Evolutionary conservation across 164 flowering plant genomes (phyloP).

Genomic region (Protea cynaroides): DNA sequence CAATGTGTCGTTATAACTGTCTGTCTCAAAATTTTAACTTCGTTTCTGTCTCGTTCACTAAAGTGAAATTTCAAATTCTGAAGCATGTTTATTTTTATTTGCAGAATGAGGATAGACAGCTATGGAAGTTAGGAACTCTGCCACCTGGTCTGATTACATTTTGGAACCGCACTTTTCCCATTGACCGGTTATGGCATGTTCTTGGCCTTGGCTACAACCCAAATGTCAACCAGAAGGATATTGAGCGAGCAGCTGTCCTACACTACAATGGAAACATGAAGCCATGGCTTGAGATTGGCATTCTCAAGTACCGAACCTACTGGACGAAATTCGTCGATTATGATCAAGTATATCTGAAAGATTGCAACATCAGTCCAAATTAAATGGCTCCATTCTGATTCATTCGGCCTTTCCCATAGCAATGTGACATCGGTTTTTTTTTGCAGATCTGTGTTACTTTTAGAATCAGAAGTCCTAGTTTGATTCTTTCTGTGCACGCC

Average conservation of each 20-base stretch:
- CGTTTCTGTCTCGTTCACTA: not conserved
- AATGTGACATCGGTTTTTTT: not conserved
- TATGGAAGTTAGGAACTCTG: conserved; percentile 34
- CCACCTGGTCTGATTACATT: conserved; percentile 31
- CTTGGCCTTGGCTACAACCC: conserved; percentile 41
- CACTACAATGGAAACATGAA: conserved; percentile 40
- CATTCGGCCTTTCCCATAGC: not conserved
- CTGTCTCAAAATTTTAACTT: not conserved
- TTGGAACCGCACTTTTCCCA: conserved; percentile 25
- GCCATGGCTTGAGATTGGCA: conserved; percentile 37
- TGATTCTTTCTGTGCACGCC: conserved; percentile 10
- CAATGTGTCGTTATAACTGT: not conserved
- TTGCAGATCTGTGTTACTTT: not conserved
- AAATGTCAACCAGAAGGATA: conserved; percentile 25
- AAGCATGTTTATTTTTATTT: not conserved
- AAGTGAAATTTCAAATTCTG: not conserved
- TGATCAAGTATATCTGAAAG: conserved; percentile 25
- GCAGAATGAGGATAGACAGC: conserved; percentile 31
- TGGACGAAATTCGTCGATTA: conserved; percentile 27
- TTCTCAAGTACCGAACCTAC: conserved; percentile 26
- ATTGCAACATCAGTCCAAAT: conserved; percentile 30
- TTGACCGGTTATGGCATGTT: conserved; percentile 30
- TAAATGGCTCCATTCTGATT: not conserved
- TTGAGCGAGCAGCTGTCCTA: conserved; percentile 29
- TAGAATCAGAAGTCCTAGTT: not conserved